These are phyloP conservation scores for Caloboletus inedulis DNA, from an alignment of 1,284 basidiomycete species.

Conservation along the genomic window DNA sequence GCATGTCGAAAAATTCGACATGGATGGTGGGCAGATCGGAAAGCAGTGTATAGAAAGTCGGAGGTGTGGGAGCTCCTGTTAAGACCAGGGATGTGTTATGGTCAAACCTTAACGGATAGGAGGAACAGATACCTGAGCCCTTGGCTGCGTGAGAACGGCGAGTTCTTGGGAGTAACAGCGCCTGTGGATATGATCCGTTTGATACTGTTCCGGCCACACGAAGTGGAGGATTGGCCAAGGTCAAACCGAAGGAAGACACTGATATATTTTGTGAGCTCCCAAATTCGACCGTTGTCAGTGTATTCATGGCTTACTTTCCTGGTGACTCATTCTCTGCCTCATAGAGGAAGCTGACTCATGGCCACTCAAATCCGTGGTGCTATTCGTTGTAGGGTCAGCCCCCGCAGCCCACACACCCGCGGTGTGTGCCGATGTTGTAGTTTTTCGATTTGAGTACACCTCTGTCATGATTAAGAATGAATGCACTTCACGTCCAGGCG, in stretches of 20 bases:
- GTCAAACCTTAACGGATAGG: neutral
- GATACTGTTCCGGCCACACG: neutral
- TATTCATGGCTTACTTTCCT: slow-evolving; percentile 13
- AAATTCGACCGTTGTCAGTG: neutral
- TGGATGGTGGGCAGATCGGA: slow-evolving; percentile 58
- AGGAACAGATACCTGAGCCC: slow-evolving; percentile 12
- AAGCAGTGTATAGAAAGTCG: slow-evolving; percentile 51
- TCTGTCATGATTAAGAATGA: slow-evolving; percentile 5
- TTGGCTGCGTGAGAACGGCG: slow-evolving; percentile 1
- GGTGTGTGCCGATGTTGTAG: neutral
- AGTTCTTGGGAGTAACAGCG: neutral
- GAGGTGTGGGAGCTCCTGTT: slow-evolving; percentile 13
- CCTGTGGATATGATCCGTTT: neutral
- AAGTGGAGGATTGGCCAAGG: slow-evolving; percentile 2
- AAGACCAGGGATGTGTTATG: neutral
- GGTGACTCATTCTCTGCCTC: slow-evolving; percentile 3
- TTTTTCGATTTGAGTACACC: neutral
- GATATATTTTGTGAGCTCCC: neutral
- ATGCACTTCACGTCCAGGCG: neutral
- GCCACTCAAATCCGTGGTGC: neutral
- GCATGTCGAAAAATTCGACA: slow-evolving; percentile 66
- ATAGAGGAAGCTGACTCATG: neutral
- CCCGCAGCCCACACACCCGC: neutral
- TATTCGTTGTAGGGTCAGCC: neutral
- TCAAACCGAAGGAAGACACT: slow-evolving; percentile 21